phyloP scores from a whole-genome alignment of 345 rosid species.

The Gynandropsis gynandra region DNA sequence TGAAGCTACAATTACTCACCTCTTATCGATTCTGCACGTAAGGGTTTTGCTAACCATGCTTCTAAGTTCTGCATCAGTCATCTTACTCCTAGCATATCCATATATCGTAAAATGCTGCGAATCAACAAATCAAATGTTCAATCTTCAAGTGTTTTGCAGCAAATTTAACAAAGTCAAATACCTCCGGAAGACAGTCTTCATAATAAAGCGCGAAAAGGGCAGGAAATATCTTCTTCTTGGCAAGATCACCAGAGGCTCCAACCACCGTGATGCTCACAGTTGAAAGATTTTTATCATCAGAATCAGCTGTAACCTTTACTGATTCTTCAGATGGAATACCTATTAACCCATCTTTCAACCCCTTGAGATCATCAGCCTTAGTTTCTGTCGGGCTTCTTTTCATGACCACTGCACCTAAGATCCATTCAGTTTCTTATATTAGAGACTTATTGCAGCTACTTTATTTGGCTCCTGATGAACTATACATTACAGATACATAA shows the following conservation, averaged over 20 bases:
- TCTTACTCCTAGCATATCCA: conserved; percentile 95
- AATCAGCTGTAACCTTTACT: conserved; percentile 31
- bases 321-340: conserved; percentile 37
- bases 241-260: conserved; percentile 99
- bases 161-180: conserved; percentile 20
- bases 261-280: conserved; percentile 82
- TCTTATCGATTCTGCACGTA: conserved; percentile 77
- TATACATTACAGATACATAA: not conserved
- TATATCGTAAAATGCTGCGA: conserved; percentile 68
- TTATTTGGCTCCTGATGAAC: not conserved
- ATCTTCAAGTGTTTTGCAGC: not conserved
- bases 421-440: not conserved
- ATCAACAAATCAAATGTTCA: conserved; percentile 13
- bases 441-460: not conserved
- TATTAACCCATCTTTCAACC: conserved; percentile 39
- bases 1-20: conserved; percentile 29
- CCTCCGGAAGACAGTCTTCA: conserved; percentile 77
- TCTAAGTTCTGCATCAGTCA: conserved; percentile 85
- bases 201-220: conserved; percentile 93
- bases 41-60: conserved; percentile 77
- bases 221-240: conserved; percentile 98
- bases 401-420: conserved; percentile 50
- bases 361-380: conserved; percentile 33
- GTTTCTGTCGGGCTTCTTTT: conserved; percentile 30
- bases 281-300: conserved; percentile 45